Conservation (phyloP, 1,284 basidiomycete species). For the Porodaedalea pini region DNA sequence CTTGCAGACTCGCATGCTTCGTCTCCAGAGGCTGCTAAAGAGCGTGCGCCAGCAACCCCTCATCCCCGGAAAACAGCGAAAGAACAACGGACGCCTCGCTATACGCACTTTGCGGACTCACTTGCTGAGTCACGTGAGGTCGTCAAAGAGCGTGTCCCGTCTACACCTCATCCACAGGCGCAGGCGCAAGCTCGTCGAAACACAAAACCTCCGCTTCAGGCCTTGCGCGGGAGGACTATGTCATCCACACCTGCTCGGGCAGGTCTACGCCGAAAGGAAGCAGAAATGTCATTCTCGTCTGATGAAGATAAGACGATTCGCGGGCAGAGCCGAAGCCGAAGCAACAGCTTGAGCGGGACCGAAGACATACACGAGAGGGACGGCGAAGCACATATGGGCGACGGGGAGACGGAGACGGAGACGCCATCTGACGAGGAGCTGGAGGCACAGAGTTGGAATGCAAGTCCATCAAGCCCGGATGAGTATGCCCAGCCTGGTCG, state of each 20-base stretch:
- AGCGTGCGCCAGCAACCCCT: not conserved
- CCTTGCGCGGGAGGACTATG: not conserved
- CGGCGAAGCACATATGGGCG: too few relatives aligned
- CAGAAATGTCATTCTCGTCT: too few relatives aligned
- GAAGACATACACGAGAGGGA: too few relatives aligned
- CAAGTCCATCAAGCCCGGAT: not conserved
- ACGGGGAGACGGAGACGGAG: too few relatives aligned
- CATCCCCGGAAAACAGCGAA: not conserved
- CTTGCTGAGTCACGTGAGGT: not conserved
- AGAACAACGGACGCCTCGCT: too few relatives aligned
- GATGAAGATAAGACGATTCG: not conserved
- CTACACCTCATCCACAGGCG: not conserved
- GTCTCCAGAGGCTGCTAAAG: not conserved
- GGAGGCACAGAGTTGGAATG: not conserved
- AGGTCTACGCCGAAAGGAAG: not conserved
- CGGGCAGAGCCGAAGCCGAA: not conserved
- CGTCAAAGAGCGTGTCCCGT: not conserved
- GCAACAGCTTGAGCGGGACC: not conserved
- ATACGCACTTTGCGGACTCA: too few relatives aligned
- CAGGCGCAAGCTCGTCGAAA: not conserved
- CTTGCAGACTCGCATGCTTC: not conserved
- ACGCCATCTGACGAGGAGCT: too few relatives aligned
- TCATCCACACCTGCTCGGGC: not conserved
- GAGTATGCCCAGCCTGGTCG: not conserved
- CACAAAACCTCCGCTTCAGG: not conserved